phyloP scores from a whole-genome alignment of 1,139 yeast genomes.

The Meyerozyma elateridarum region DNA sequence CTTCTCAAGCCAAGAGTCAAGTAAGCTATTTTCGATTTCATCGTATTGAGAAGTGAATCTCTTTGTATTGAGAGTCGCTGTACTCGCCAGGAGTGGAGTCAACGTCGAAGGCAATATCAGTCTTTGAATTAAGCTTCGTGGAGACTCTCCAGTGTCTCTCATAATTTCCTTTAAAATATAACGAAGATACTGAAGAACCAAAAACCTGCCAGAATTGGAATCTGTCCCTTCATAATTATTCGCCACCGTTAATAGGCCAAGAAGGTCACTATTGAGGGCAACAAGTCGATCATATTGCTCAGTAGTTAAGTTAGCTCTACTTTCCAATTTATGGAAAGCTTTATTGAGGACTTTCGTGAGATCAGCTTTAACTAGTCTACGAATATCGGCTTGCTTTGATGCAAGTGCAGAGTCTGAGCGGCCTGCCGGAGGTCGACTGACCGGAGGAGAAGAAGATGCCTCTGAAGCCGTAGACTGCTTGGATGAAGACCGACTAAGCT shows the following conservation, averaged over 20 bases:
- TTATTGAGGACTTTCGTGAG: conserved; percentile 30
- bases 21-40: conserved; percentile 40
- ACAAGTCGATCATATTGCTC: conserved; percentile 35
- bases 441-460: neutral
- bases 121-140: conserved; percentile 21
- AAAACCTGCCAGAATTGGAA: conserved; percentile 17
- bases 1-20: conserved; percentile 42
- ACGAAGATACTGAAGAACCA: conserved; percentile 38
- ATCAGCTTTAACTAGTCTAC: conserved; percentile 25
- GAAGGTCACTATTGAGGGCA: conserved; percentile 26
- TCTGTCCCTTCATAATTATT: conserved; percentile 16
- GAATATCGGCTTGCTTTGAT: conserved; percentile 23
- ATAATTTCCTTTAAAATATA: conserved; percentile 37
- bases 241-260: conserved; percentile 24
- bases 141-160: conserved; percentile 15
- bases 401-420: conserved; percentile 3
- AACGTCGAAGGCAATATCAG: conserved; percentile 35
- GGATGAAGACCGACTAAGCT: conserved; percentile 12
- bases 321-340: conserved; percentile 33
- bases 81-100: neutral
- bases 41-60: conserved; percentile 22
- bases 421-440: neutral
- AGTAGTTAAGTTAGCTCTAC: conserved; percentile 27
- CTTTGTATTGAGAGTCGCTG: conserved; percentile 1
- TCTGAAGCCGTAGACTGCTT: conserved; percentile 14